phyloP scores from a whole-genome alignment of 1,139 yeast species.

The Saccharomyces hybrid region DNA sequence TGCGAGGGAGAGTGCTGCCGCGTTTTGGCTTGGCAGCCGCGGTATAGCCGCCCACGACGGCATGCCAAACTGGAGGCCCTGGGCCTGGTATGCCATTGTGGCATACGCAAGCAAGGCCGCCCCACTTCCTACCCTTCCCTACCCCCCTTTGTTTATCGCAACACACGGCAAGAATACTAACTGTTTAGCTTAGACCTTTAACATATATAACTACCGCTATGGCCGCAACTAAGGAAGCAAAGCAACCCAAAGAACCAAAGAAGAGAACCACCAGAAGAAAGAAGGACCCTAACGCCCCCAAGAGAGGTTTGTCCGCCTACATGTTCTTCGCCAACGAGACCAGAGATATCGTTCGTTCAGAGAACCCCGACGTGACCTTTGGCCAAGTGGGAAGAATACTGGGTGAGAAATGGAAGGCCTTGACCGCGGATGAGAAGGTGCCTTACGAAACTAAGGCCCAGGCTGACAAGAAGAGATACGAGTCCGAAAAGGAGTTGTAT shows the following conservation, averaged over 20 bases:
- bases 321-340: constrained; percentile 97
- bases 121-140: too few species aligned
- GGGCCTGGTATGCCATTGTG: too few species aligned
- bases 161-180: not conserved
- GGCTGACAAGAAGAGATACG: constrained; percentile 95
- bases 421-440: constrained; percentile 67
- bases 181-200: not conserved
- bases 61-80: not conserved
- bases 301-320: constrained; percentile 95
- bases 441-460: constrained; percentile 93
- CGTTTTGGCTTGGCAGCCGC: too few species aligned
- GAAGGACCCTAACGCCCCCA: constrained; percentile 95
- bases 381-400: constrained; percentile 88
- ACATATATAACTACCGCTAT: constrained; percentile 16
- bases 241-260: constrained; percentile 16
- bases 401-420: constrained; percentile 95
- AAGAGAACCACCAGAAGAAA: constrained; percentile 33
- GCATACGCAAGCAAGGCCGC: too few species aligned
- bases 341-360: constrained; percentile 91
- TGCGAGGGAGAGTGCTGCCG: not conserved
- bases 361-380: constrained; percentile 88
- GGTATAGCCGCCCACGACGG: not conserved
- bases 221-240: constrained; percentile 36
- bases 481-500: constrained; percentile 90
- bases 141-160: not conserved